Conservation (phyloP, 805 yeast genomes). For the Metschnikowia picachoensis region DNA sequence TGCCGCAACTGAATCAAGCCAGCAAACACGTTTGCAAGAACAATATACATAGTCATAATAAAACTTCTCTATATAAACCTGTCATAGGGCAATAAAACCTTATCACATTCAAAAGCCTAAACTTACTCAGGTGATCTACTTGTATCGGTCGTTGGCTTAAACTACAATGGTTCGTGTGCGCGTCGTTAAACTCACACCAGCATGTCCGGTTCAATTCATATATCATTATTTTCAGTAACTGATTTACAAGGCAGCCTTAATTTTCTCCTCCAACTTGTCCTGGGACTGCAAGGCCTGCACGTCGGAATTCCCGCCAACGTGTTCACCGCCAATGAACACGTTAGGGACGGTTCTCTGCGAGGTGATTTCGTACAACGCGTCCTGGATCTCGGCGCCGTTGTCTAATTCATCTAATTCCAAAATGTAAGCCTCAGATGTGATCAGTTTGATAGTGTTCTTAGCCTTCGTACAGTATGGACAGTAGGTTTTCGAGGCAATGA, state of each 20-base stretch:
- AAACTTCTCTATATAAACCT: too few species aligned
- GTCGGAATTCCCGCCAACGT: slow-evolving; percentile 94
- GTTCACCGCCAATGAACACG: slow-evolving; percentile 84
- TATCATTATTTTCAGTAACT: too few species aligned
- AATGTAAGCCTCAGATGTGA: slow-evolving; percentile 40
- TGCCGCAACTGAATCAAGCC: too few species aligned
- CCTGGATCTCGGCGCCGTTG: slow-evolving; percentile 29
- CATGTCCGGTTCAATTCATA: too few species aligned
- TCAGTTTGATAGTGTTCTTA: slow-evolving; percentile 18
- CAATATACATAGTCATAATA: too few species aligned
- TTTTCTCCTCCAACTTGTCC: slow-evolving; percentile 51
- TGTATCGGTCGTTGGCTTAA: too few species aligned
- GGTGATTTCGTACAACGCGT: slow-evolving; percentile 48
- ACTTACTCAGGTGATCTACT: too few species aligned
- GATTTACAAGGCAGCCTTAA: slow-evolving; percentile 20
- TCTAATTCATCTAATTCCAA: slow-evolving; percentile 26
- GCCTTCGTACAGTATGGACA: slow-evolving; percentile 30
- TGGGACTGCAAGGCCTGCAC: slow-evolving; percentile 64
- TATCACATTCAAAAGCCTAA: too few species aligned
- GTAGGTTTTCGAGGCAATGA: slow-evolving; percentile 55
- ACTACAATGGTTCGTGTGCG: too few species aligned
- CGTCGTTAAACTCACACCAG: too few species aligned
- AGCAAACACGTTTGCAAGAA: too few species aligned
- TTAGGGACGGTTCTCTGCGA: slow-evolving; percentile 95
- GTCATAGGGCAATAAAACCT: too few species aligned